phyloP scores from a whole-genome alignment of 768 basidiomycete species.

The Auriculariales sp. region DNA sequence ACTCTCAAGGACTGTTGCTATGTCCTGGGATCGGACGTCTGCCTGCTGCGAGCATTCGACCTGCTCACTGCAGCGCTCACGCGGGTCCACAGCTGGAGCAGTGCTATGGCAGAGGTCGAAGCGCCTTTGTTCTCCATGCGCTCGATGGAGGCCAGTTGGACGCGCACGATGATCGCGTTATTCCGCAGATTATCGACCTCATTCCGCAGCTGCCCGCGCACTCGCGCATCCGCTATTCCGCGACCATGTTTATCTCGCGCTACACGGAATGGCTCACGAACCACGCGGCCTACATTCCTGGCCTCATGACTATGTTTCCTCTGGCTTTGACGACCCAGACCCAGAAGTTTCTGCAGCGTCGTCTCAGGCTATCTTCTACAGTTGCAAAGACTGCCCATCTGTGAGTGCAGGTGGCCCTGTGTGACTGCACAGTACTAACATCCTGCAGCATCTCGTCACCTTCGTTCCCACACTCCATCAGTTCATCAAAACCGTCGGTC shows the following conservation, averaged over 20 bases:
- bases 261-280: constrained; percentile 94
- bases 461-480: constrained; percentile 85
- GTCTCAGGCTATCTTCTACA: constrained; percentile 88
- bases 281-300: constrained; percentile 75
- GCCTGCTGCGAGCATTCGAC: constrained; percentile 68
- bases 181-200: constrained; percentile 95
- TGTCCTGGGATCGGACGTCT: constrained; percentile 76
- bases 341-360: constrained; percentile 82
- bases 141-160: constrained; percentile 97
- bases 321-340: constrained; percentile 74
- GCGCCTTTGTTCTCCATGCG: constrained; percentile 95
- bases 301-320: constrained; percentile 84
- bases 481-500: constrained; percentile 68
- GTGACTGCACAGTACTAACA: too few species aligned
- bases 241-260: constrained; percentile 83
- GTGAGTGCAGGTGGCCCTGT: constrained; percentile 28
- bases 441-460: constrained; percentile 65
- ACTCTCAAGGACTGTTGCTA: constrained; percentile 97
- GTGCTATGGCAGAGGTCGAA: constrained; percentile 90
- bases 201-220: constrained; percentile 81
- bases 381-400: constrained; percentile 92
- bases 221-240: constrained; percentile 87
- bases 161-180: constrained; percentile 59
- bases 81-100: constrained; percentile 24
- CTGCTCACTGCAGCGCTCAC: constrained; percentile 63